A percentile compares a stretch with the other conserved stretches of the same genome.
phyloP scores from a whole-genome alignment of 1,139 yeast genomes.

The Candida smagusa region DNA sequence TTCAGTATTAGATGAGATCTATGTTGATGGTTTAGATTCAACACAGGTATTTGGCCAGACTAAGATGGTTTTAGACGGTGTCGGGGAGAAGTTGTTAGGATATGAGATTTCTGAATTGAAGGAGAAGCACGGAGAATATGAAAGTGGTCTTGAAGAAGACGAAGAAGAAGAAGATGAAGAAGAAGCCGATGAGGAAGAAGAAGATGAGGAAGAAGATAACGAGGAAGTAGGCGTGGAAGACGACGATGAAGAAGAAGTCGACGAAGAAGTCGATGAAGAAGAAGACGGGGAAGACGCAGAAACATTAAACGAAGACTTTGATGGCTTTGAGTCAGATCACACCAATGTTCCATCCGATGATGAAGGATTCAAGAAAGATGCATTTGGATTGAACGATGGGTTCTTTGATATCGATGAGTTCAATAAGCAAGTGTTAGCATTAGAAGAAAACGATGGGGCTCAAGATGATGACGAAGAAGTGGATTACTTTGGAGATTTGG shows the following conservation, averaged over 20 bases:
- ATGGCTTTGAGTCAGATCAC: constrained; percentile 16
- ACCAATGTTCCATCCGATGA: constrained; percentile 12
- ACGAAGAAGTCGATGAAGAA: constrained; percentile 11
- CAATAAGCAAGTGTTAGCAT: constrained; percentile 73
- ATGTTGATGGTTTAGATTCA: constrained; percentile 83
- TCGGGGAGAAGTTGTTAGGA: constrained; percentile 54
- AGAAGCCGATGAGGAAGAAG: constrained; percentile 15
- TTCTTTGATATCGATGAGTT: constrained; percentile 85
- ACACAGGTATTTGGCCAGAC: constrained; percentile 94
- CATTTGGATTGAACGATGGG: constrained; percentile 74
- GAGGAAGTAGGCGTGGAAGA: constrained; percentile 18
- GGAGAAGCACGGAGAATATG: constrained; percentile 19
- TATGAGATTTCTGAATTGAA: constrained; percentile 44
- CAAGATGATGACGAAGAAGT: constrained; percentile 39
- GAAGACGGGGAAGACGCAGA: constrained; percentile 15
- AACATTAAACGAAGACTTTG: constrained; percentile 8
- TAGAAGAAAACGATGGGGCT: constrained; percentile 51
- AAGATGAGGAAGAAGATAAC: constrained; percentile 17
- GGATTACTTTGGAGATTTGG: constrained; percentile 58
- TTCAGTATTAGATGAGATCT: constrained; percentile 77
- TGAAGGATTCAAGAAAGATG: constrained; percentile 35
- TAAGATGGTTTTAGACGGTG: constrained; percentile 74
- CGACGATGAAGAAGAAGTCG: constrained; percentile 8
- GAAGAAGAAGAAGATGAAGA: constrained; percentile 13
- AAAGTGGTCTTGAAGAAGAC: constrained; percentile 20